Evolutionary conservation across 2,329 filamentous ascomycete species (phyloP).

Genomic region (Dactylonectria estremocensis): DNA sequence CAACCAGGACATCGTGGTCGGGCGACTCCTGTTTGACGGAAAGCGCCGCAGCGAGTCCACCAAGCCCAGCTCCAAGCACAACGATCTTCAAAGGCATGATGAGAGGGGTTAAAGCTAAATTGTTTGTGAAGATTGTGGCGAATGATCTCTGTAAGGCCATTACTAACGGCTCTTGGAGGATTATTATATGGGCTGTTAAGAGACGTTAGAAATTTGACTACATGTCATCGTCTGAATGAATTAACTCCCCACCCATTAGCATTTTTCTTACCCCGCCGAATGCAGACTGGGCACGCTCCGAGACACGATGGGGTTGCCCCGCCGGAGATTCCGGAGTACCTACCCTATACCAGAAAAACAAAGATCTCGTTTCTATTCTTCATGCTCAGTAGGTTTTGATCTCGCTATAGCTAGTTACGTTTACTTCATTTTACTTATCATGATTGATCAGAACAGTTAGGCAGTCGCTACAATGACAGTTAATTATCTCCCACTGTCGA

Average conservation of each 20-base stretch:
- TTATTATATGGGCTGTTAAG: neutral
- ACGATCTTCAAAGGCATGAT: slow-evolving; percentile 28
- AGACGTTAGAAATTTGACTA: neutral
- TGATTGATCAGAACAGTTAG: neutral
- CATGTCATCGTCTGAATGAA: neutral
- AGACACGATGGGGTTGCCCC: neutral
- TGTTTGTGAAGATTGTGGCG: neutral
- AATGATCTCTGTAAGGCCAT: neutral
- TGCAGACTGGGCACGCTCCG: neutral
- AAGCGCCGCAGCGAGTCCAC: slow-evolving; percentile 21
- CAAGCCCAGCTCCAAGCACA: slow-evolving; percentile 23
- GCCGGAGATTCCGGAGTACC: neutral
- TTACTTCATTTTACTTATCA: neutral
- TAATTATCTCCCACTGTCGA: neutral
- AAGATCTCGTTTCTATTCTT: neutral
- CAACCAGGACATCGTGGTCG: slow-evolving; percentile 10
- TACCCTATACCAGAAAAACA: neutral
- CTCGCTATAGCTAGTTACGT: too few relatives aligned
- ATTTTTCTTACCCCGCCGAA: neutral
- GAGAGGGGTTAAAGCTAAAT: neutral
- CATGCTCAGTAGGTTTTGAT: neutral
- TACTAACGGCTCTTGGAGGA: neutral
- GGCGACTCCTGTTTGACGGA: slow-evolving; percentile 26
- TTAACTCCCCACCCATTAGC: neutral
- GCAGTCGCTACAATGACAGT: neutral